Percentiles rank a stretch among this genome's conserved stretches.
phyloP scores from a whole-genome alignment of 108 stramenopile genomes.

The Asterionellopsis glacialis region DNA sequence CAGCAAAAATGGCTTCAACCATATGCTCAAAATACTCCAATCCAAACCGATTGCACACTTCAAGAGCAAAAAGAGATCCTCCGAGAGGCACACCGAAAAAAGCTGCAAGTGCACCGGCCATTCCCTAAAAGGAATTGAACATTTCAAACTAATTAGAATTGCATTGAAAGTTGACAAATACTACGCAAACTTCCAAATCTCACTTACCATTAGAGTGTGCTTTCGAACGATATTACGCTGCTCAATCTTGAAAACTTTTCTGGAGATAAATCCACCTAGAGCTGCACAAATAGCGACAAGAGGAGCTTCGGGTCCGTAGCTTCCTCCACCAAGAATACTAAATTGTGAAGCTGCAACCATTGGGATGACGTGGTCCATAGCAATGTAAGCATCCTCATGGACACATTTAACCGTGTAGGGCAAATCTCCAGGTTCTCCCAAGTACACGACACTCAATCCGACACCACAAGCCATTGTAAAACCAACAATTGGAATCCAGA shows the following conservation, averaged over 20 bases:
- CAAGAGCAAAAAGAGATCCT: slow-evolving; percentile 53
- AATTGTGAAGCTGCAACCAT: slow-evolving; percentile 61
- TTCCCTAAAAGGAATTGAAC: background rate
- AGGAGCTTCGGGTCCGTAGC: slow-evolving; percentile 20
- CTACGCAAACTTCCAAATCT: background rate
- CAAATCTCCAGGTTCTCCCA: slow-evolving; percentile 72
- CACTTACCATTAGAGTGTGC: slow-evolving; percentile 68
- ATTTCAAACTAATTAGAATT: background rate
- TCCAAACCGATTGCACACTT: slow-evolving; percentile 58
- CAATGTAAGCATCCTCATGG: slow-evolving; percentile 54
- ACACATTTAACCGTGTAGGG: slow-evolving; percentile 60
- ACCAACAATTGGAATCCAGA: slow-evolving; percentile 59
- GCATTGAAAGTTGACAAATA: background rate
- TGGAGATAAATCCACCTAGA: slow-evolving; percentile 49
- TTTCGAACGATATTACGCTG: slow-evolving; percentile 48
- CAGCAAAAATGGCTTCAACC: slow-evolving; percentile 52
- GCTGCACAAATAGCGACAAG: slow-evolving; percentile 53
- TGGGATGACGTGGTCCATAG: slow-evolving; percentile 54
- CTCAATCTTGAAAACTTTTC: slow-evolving; percentile 35
- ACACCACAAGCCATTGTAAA: slow-evolving; percentile 30
- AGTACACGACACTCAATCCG: slow-evolving; percentile 45
- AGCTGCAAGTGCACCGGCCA: slow-evolving; percentile 54
- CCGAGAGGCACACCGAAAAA: slow-evolving; percentile 65
- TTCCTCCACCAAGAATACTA: slow-evolving; percentile 54
- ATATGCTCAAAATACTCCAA: slow-evolving; percentile 69